These are phyloP conservation scores for Lentinula boryana DNA, from an alignment of 768 basidiomycete genomes.

Conservation along the genomic window DNA sequence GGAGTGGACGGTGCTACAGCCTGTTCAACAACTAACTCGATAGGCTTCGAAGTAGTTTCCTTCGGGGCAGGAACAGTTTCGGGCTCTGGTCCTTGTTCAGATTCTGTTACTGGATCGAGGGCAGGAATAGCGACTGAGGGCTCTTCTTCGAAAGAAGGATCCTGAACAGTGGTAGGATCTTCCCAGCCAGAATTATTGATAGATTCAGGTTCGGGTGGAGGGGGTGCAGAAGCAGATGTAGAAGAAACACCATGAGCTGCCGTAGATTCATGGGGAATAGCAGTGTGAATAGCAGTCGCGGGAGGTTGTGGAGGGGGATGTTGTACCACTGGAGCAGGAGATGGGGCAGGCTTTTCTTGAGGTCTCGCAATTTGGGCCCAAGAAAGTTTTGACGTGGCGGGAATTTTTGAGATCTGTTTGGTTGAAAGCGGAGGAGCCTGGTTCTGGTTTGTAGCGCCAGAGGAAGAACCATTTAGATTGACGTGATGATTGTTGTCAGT, in stretches of 20 bases:
- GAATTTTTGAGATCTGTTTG: conserved; percentile 43
- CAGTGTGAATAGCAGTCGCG: conserved; percentile 14
- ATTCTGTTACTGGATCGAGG: conserved; percentile 21
- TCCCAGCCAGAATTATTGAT: conserved; percentile 48
- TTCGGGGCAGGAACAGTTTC: not conserved
- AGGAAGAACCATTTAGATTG: not conserved
- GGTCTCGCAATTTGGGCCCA: conserved; percentile 82
- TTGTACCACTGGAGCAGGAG: conserved; percentile 23
- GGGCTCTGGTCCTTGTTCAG: conserved; percentile 27
- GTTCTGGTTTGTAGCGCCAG: conserved; percentile 2
- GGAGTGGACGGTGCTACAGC: conserved; percentile 14
- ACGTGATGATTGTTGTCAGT: not conserved
- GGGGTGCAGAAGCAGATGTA: conserved; percentile 19
- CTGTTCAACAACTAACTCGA: not conserved
- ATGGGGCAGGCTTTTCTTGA: conserved; percentile 56
- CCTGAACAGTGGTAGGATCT: conserved; percentile 65
- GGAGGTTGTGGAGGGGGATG: conserved; percentile 5
- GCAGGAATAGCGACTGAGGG: conserved; percentile 25
- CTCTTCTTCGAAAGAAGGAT: conserved; percentile 71
- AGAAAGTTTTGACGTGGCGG: conserved; percentile 72
- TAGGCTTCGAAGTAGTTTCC: not conserved
- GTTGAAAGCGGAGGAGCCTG: conserved; percentile 9
- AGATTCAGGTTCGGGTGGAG: conserved; percentile 27
- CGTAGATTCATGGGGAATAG: conserved; percentile 21
- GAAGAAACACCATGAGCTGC: conserved; percentile 27